Conservation (phyloP, 2,329 filamentous ascomycete species). For the Ophiocordyceps camponoti-floridani region DNA sequence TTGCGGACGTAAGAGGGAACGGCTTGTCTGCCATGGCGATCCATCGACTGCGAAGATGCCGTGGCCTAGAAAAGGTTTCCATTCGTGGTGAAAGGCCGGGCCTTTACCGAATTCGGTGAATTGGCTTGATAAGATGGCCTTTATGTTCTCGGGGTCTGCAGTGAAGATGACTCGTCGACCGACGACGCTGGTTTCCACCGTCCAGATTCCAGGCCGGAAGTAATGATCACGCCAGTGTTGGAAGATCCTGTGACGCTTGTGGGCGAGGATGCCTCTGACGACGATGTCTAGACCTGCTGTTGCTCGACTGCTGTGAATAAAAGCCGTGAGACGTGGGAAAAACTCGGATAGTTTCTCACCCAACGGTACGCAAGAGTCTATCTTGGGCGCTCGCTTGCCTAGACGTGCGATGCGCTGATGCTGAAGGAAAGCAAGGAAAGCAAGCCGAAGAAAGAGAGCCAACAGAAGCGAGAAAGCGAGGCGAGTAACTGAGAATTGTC, state of each 20-base stretch:
- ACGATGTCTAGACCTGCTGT: constrained; percentile 44
- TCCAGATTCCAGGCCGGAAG: constrained; percentile 25
- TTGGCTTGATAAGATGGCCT: constrained; percentile 70
- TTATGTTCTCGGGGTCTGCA: constrained; percentile 74
- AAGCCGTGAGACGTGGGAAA: no score
- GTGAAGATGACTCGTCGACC: constrained; percentile 53
- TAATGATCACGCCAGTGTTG: constrained; percentile 43
- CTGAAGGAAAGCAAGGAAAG: constrained; percentile 22
- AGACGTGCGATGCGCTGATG: constrained; percentile 25
- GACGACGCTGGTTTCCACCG: constrained; percentile 38
- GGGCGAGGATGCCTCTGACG: constrained; percentile 31
- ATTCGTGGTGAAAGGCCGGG: constrained; percentile 53
- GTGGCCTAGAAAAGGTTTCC: constrained; percentile 57
- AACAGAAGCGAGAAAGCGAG: constrained; percentile 18
- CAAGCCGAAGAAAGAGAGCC: constrained; percentile 19
- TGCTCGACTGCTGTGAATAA: not conserved
- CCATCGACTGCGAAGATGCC: constrained; percentile 68
- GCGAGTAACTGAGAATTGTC: constrained; percentile 23
- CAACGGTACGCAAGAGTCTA: constrained; percentile 22
- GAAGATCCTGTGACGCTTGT: constrained; percentile 34
- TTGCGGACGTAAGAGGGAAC: constrained; percentile 71
- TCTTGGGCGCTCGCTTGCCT: constrained; percentile 20
- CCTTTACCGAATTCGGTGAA: constrained; percentile 76
- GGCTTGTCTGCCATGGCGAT: constrained; percentile 57
- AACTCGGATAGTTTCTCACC: constrained; percentile 17